Conservation (phyloP, 306 rosid genomes). For the Mucuna pruriens region DNA sequence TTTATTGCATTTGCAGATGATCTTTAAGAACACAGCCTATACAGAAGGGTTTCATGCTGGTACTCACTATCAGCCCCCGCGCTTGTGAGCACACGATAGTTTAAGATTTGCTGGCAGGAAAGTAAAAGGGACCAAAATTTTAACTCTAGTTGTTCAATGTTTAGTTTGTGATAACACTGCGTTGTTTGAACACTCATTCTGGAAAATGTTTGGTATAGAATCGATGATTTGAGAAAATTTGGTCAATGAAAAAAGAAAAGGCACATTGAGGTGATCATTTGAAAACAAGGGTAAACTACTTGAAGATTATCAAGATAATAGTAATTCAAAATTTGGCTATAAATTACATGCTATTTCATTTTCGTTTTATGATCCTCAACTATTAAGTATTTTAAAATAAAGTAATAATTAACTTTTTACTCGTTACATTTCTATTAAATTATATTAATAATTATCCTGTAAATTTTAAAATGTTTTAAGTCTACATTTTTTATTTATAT, state of each 20-base stretch:
- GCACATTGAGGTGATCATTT: not conserved
- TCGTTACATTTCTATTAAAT: not conserved
- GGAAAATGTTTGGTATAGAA: constrained; percentile 18
- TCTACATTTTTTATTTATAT: too few relatives aligned
- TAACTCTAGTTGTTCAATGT: constrained; percentile 20
- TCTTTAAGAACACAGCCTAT: constrained; percentile 78
- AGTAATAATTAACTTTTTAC: not conserved
- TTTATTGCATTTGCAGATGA: constrained; percentile 64
- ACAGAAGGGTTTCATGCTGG: constrained; percentile 95
- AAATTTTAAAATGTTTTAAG: too few relatives aligned
- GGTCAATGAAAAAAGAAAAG: constrained; percentile 2
- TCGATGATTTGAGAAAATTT: constrained; percentile 2
- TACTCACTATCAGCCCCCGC: constrained; percentile 51
- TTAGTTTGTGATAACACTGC: constrained; percentile 4
- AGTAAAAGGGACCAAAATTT: not conserved
- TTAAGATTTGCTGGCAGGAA: constrained; percentile 13
- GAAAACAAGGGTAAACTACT: not conserved
- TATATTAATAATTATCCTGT: too few relatives aligned
- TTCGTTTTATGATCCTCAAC: not conserved
- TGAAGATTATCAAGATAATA: not conserved
- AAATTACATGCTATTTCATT: not conserved
- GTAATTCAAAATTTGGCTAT: not conserved
- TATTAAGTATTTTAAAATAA: not conserved
- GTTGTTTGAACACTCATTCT: constrained; percentile 21
- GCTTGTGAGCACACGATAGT: constrained; percentile 9